These are phyloP conservation scores for Paraphoma chrysanthemicola DNA, from an alignment of 2,329 filamentous ascomycete genomes.

Conservation along the genomic window DNA sequence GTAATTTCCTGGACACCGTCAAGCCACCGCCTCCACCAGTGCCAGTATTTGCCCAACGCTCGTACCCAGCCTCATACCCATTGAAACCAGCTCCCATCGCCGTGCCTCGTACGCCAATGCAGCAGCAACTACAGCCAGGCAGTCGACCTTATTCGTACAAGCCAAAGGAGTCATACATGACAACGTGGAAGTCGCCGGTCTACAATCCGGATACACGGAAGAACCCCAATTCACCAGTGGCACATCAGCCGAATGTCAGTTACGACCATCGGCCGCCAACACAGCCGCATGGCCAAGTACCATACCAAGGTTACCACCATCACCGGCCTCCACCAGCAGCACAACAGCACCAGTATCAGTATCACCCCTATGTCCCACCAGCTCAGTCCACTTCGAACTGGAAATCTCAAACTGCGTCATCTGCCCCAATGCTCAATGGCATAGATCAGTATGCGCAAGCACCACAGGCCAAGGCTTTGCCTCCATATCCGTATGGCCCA, in stretches of 20 bases:
- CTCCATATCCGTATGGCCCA: conserved; percentile 34
- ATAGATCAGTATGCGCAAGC: conserved; percentile 38
- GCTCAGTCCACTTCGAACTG: conserved; percentile 29
- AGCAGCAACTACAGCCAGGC: conserved; percentile 28
- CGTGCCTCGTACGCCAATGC: conserved; percentile 41
- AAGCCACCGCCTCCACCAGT: conserved; percentile 47
- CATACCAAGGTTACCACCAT: conserved; percentile 25
- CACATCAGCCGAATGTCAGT: conserved; percentile 46
- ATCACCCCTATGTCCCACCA: conserved; percentile 38
- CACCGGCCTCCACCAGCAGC: conserved; percentile 24
- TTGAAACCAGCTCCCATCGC: conserved; percentile 52
- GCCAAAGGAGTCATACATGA: conserved; percentile 35
- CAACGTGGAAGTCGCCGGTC: conserved; percentile 35
- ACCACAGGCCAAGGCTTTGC: conserved; percentile 24
- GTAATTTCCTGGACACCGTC: conserved; percentile 76
- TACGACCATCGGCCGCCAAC: conserved; percentile 39
- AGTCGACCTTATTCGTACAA: conserved; percentile 43
- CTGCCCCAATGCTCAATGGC: conserved; percentile 26
- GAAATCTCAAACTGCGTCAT: conserved; percentile 29
- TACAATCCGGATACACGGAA: conserved; percentile 44
- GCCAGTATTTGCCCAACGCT: conserved; percentile 34
- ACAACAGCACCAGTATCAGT: conserved; percentile 24
- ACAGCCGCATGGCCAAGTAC: conserved; percentile 31
- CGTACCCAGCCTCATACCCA: conserved; percentile 49
- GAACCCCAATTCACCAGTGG: conserved; percentile 47